phyloP scores from a whole-genome alignment of 768 basidiomycete species.

The Psilocybe tampanensis region DNA sequence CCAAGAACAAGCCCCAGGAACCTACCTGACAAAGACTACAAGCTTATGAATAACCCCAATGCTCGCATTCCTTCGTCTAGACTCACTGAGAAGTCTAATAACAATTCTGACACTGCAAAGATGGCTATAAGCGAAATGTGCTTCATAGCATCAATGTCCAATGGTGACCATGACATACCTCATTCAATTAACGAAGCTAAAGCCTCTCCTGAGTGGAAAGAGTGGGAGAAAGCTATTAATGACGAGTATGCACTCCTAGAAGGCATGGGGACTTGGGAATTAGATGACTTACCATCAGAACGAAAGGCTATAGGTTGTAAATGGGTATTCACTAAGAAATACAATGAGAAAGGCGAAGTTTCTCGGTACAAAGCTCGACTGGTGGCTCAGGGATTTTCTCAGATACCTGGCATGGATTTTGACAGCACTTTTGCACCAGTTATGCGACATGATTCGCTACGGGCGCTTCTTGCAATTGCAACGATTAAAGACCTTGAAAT shows the following conservation, averaged over 20 bases:
- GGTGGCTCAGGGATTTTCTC: slow-evolving; percentile 36
- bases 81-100: no score
- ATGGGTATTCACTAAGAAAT: slow-evolving; percentile 39
- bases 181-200: slow-evolving; percentile 3
- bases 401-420: slow-evolving; percentile 41
- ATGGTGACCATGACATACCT: no score
- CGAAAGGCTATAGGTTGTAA: slow-evolving; percentile 26
- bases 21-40: no score
- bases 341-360: slow-evolving; percentile 32
- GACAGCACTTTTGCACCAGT: slow-evolving; percentile 31
- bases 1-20: no score
- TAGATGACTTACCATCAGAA: slow-evolving; percentile 23
- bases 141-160: no score
- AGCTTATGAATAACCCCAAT: no score
- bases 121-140: no score
- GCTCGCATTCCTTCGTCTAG: no score
- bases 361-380: slow-evolving; percentile 33
- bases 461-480: slow-evolving; percentile 34
- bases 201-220: background rate
- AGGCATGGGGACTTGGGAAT: slow-evolving; percentile 30
- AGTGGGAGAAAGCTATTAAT: slow-evolving; percentile 28
- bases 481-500: slow-evolving; percentile 35
- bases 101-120: no score
- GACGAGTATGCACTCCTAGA: slow-evolving; percentile 26
- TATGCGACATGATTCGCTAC: slow-evolving; percentile 29